Conservation (phyloP, 805 yeast genomes). For the Wickerhamiella occidentalis region DNA sequence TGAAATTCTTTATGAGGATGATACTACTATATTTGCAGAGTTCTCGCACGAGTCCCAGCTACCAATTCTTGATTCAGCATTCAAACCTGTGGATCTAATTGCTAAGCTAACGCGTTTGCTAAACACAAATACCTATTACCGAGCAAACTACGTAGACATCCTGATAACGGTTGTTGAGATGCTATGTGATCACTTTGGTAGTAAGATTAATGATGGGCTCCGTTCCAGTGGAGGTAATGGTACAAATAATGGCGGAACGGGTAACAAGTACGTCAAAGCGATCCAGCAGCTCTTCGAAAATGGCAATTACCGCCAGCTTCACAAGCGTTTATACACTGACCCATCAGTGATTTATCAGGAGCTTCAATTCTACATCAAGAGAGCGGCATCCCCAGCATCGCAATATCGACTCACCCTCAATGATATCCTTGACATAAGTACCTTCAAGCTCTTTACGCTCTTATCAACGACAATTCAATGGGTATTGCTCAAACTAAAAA, state of each 20-base stretch:
- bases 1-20: conserved; percentile 32
- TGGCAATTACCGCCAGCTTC: not conserved
- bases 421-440: conserved; percentile 43
- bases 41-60: conserved; percentile 24
- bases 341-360: conserved; percentile 17
- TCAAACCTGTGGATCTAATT: conserved; percentile 38
- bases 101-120: conserved; percentile 39
- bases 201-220: conserved; percentile 14
- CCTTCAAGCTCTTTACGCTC: conserved; percentile 40
- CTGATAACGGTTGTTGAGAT: conserved; percentile 23
- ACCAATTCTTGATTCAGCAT: conserved; percentile 33
- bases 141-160: conserved; percentile 40
- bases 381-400: conserved; percentile 28
- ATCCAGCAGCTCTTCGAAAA: conserved; percentile 2
- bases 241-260: not conserved
- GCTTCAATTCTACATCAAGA: conserved; percentile 17
- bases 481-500: conserved; percentile 20
- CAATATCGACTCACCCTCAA: conserved; percentile 15
- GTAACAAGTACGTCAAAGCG: not conserved
- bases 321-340: not conserved
- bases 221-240: not conserved
- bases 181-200: conserved; percentile 13
- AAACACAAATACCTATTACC: conserved; percentile 48
- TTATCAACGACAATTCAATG: conserved; percentile 45
- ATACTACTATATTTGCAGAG: conserved; percentile 29